Evolutionary conservation across 2,329 filamentous ascomycete genomes (phyloP).

Genomic region (Diaporthe sp.): DNA sequence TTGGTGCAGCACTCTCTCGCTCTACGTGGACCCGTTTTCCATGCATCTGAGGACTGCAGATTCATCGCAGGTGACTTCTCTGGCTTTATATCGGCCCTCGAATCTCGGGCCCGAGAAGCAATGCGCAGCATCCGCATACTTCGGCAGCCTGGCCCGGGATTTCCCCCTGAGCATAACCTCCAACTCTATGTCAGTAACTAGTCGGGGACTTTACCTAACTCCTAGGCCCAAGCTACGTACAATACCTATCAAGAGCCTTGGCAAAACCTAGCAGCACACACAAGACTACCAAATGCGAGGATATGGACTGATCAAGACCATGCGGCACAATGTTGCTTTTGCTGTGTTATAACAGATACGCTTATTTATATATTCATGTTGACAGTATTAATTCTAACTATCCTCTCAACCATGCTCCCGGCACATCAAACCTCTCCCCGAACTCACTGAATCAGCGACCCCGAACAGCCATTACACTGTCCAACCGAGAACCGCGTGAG

Average conservation of each 20-base stretch:
- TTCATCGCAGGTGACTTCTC: not conserved
- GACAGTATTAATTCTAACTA: not conserved
- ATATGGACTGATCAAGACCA: no score
- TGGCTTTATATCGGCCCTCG: not conserved
- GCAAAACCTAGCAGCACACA: no score
- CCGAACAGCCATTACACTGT: not conserved
- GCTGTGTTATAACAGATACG: not conserved
- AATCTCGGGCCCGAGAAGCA: not conserved
- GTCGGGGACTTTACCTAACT: slow-evolving; percentile 14
- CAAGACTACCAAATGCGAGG: no score
- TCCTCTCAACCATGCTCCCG: no score
- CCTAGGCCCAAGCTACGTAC: not conserved
- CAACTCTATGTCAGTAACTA: no score
- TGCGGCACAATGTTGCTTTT: not conserved
- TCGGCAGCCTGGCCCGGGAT: slow-evolving; percentile 10
- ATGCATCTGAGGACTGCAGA: not conserved
- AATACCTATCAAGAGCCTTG: no score
- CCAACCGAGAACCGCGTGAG: not conserved
- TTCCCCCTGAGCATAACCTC: not conserved
- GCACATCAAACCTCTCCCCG: not conserved
- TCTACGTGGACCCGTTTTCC: not conserved
- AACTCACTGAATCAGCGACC: not conserved
- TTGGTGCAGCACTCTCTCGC: not conserved
- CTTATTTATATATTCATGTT: not conserved
- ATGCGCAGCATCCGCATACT: not conserved